A percentile compares a stretch with the other conserved stretches of the same genome.
Evolutionary conservation across 225 moss, liverwort and hornwort genomes (phyloP).

Genomic region (Marchantia paleacea): DNA sequence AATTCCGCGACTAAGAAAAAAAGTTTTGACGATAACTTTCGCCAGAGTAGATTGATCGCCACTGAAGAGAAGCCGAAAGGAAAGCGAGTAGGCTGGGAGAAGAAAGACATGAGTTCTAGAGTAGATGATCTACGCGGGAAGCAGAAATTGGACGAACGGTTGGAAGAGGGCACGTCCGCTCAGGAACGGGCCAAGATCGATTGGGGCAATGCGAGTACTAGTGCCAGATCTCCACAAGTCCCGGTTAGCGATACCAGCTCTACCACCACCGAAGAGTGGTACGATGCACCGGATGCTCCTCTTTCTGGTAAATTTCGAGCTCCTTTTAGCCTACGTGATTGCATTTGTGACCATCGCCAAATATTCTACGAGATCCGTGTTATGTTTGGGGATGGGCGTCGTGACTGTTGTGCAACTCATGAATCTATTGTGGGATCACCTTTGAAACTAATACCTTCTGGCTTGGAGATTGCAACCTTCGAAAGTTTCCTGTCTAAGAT

Average conservation of each 20-base stretch:
- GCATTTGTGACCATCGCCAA: not conserved
- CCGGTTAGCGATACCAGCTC: conserved; percentile 28
- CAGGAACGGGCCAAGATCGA: conserved; percentile 15
- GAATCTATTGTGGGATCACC: no score
- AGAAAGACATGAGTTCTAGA: conserved; percentile 30
- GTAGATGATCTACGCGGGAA: conserved; percentile 41
- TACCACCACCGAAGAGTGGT: conserved; percentile 66
- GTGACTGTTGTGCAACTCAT: no score
- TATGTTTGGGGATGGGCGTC: no score
- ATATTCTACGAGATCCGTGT: no score
- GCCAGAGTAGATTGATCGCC: conserved; percentile 9
- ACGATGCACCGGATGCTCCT: conserved; percentile 74
- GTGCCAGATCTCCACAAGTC: conserved; percentile 15
- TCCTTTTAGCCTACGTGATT: not conserved
- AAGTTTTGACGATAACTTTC: conserved; percentile 19
- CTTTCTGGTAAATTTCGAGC: conserved; percentile 49
- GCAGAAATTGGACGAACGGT: conserved; percentile 34
- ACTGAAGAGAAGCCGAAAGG: conserved; percentile 33
- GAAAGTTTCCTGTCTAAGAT: not conserved
- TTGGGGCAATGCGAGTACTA: conserved; percentile 31
- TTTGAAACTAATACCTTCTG: not conserved
- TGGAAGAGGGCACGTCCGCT: conserved; percentile 22
- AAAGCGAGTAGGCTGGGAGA: conserved; percentile 24
- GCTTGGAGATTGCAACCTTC: not conserved
- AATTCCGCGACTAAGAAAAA: conserved; percentile 10